Base-by-base conservation (phyloP, 495 filamentous ascomycete genomes). In the Aspergillus nanangensis region DNA sequence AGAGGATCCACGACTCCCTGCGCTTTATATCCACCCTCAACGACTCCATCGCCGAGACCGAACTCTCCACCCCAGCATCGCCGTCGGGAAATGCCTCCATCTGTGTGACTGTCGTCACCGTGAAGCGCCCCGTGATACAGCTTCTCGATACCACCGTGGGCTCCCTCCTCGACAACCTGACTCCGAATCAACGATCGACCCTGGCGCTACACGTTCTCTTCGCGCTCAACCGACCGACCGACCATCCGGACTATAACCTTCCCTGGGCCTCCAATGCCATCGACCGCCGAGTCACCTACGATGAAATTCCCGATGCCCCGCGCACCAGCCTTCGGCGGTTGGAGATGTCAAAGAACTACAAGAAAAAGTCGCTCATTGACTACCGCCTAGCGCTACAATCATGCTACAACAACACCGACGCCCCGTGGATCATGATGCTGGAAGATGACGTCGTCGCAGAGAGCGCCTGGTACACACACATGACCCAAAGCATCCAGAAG, bases 391-490 rank as follows among this genome's bases (percentile, higher is more conserved):
- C 75, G 9, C 48, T 81, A 17, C 53, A 69, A 25, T 65, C 63
- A 23, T 80, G 74, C 56, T 58, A 69, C 33, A 58, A 66, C n/a
- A 20, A 47, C 23, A 69, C 57, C 7, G 59, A 63, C 15, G 62
- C 71, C 8, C 60, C 58, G 2, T 77, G 74, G 51, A 70, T 77
- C 17, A 60, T 71, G 39, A 77, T 78, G 47, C 55, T 81, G 17
- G 78, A 82, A 54, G 78, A 80, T 50, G 78, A 80, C 29, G 66
- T 72, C 10, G 62, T 82, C 8, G 73, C 72, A 14, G 58, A 71
- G 45, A 65, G 72, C 17, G 63, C 63, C 5, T 81, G 78, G 78
- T 79, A 70, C 47, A 57, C 62, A n/a, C 61, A 67, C 4, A 69
- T 68, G 4, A 53, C 67, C 22, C 44, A 60, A 14, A 74, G 65